Evolutionary conservation across 495 filamentous ascomycete genomes (phyloP), one percentile per base, ranked within the genome.

Genomic region (Hyaloscypha variabilis): DNA sequence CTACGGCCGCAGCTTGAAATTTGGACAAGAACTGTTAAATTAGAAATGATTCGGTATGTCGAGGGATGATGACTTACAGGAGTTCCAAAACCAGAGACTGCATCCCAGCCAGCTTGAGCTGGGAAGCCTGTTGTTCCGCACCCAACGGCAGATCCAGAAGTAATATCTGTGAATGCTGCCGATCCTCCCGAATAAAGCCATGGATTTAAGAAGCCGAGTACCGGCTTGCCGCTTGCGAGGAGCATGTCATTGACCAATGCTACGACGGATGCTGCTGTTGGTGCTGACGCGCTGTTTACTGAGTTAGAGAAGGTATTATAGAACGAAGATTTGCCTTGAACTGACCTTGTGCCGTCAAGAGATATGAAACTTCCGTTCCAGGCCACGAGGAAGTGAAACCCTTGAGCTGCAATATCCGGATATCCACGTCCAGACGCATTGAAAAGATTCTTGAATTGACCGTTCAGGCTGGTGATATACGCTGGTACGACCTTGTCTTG

Each of bases 321-420:
- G 0, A 24, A 26, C 25, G 0, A 24, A 26, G 1, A 29, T 50
- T 50, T n/a, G 28, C 26, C 6, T 28, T 23, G 21, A 31, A 66
- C 21, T n/a, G 31, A 66, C 57, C 64, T 77, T 21, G 76, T 78
- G 10, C 76, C 76, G 0, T 70, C 71, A 21, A 77, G 39, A 65
- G 87, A 86, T 25, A 85, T 83, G 8, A 72, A 34, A 31, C 69
- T 68, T 82, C 82, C 53, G 36, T 73, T 72, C 67, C 71, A 74
- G 25, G 60, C 30, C 6, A 29, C 51, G 24, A 73, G 78, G 54
- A 84, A 75, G 61, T 84, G 81, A 23, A 81, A 67, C 31, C 78
- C 78, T 70, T 90, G 87, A 13, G 87, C 84, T 6, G 88, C 77
- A 23, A 94, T 84, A 70, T 94, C 92, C 0, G 92, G 91, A 57